These are phyloP conservation scores for Opeltia flavorubescens DNA, from an alignment of 495 filamentous ascomycete genomes.

Conservation along the genomic window DNA sequence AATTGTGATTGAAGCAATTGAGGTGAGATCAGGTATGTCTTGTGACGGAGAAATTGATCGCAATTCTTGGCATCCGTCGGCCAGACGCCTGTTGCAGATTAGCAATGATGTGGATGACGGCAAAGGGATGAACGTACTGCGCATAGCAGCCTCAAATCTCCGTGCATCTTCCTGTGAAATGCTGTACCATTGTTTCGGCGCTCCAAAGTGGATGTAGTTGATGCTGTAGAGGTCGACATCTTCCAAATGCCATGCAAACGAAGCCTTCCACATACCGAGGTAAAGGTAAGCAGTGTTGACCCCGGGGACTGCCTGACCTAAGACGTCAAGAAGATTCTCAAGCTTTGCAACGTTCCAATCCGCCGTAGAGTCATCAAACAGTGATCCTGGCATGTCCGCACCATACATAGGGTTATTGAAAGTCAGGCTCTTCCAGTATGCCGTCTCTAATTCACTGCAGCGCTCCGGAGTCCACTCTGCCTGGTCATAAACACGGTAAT, in stretches of 20 bases:
- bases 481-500: slow-evolving; percentile 71
- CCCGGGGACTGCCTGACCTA: slow-evolving; percentile 89
- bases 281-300: slow-evolving; percentile 99
- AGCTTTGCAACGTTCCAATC: slow-evolving; percentile 91
- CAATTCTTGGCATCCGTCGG: slow-evolving; percentile 93
- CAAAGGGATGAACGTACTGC: slow-evolving; percentile 32
- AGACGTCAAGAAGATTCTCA: slow-evolving; percentile 81
- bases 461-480: slow-evolving; percentile 77
- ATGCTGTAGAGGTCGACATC: slow-evolving; percentile 99
- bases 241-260: slow-evolving; percentile 97
- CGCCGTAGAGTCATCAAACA: slow-evolving; percentile 81
- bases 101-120: not conserved
- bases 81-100: slow-evolving; percentile 48
- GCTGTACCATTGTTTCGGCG: slow-evolving; percentile 98
- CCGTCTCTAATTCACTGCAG: slow-evolving; percentile 83
- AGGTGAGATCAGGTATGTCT: slow-evolving; percentile 95
- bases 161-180: slow-evolving; percentile 94
- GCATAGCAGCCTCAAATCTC: slow-evolving; percentile 90
- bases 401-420: slow-evolving; percentile 92
- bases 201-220: slow-evolving; percentile 98
- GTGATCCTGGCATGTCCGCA: slow-evolving; percentile 86
- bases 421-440: slow-evolving; percentile 92
- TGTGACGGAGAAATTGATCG: slow-evolving; percentile 92
- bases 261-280: slow-evolving; percentile 98
- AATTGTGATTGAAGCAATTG: slow-evolving; percentile 70